A percentile compares a stretch with the other conserved stretches of the same genome.
These are phyloP conservation scores for Bryoerythrophyllum caledonicum DNA, from an alignment of 225 moss, liverwort and hornwort genomes.

Conservation along the genomic window DNA sequence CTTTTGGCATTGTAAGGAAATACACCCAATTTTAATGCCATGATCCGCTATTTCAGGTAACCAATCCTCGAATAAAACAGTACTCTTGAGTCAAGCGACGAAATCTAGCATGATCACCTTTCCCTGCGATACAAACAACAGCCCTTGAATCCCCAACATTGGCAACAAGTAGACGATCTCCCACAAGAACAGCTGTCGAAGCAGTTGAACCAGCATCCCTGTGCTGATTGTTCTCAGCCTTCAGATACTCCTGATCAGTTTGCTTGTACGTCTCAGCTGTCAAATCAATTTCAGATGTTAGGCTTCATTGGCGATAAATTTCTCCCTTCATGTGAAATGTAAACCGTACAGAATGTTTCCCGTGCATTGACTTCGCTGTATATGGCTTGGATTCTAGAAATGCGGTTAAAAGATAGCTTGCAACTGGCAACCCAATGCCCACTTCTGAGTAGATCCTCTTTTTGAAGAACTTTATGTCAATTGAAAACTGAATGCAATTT, in stretches of 20 bases:
- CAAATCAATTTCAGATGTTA: conserved; percentile 15
- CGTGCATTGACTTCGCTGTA: neutral
- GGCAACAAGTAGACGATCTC: conserved; percentile 83
- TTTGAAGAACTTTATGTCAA: neutral
- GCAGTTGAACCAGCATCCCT: conserved; percentile 98
- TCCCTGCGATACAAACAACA: conserved; percentile 74
- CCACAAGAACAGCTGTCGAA: conserved; percentile 91
- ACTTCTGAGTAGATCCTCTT: neutral
- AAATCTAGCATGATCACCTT: conserved; percentile 51
- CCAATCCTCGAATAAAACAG: neutral
- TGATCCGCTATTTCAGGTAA: conserved; percentile 7
- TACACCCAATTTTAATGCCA: neutral
- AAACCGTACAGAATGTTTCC: neutral
- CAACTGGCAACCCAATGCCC: neutral
- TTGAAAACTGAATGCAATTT: neutral
- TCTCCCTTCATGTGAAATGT: neutral
- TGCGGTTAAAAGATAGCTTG: neutral
- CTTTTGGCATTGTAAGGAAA: neutral
- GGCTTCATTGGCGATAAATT: neutral
- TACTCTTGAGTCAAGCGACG: conserved; percentile 14
- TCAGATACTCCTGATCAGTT: conserved; percentile 88
- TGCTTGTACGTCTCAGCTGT: conserved; percentile 89
- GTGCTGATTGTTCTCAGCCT: conserved; percentile 76
- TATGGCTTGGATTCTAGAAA: neutral
- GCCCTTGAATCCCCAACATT: conserved; percentile 98